These are phyloP conservation scores for Thuja plicata DNA, from an alignment of 83 land plant genomes.

Conservation along the genomic window DNA sequence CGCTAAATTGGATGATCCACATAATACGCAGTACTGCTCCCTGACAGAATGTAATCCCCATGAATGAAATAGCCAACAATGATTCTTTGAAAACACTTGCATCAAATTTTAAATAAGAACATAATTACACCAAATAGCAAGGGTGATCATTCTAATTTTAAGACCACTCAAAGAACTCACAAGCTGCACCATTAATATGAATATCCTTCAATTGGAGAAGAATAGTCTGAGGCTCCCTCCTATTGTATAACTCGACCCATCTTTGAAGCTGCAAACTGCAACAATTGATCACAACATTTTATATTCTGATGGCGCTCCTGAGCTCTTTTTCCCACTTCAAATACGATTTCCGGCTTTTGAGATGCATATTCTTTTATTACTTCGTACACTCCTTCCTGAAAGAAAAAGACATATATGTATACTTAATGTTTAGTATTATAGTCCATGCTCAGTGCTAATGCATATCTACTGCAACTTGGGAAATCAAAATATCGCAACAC, in stretches of 20 bases:
- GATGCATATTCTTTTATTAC: slow-evolving; percentile 31
- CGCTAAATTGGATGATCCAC: neutral
- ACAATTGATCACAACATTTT: slow-evolving; percentile 24
- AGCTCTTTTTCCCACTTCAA: slow-evolving; percentile 19
- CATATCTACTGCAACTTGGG: neutral
- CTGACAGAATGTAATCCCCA: neutral
- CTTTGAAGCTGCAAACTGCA: slow-evolving; percentile 12
- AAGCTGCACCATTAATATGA: neutral
- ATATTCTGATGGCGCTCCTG: slow-evolving; percentile 22
- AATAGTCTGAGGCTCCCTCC: neutral
- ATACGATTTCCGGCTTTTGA: slow-evolving; percentile 25
- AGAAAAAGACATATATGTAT: neutral
- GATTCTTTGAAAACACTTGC: neutral
- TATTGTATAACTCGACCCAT: neutral
- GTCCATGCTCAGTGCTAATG: neutral
- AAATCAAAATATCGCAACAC: neutral
- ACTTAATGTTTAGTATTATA: neutral
- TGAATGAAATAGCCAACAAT: neutral
- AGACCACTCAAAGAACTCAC: neutral
- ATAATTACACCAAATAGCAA: neutral
- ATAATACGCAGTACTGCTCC: neutral
- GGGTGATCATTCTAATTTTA: neutral
- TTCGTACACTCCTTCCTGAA: slow-evolving; percentile 38
- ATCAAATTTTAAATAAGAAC: neutral
- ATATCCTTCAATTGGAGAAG: neutral